Base-by-base conservation (phyloP, 345 rosid genomes). In the Boechera divaricarpa region DNA sequence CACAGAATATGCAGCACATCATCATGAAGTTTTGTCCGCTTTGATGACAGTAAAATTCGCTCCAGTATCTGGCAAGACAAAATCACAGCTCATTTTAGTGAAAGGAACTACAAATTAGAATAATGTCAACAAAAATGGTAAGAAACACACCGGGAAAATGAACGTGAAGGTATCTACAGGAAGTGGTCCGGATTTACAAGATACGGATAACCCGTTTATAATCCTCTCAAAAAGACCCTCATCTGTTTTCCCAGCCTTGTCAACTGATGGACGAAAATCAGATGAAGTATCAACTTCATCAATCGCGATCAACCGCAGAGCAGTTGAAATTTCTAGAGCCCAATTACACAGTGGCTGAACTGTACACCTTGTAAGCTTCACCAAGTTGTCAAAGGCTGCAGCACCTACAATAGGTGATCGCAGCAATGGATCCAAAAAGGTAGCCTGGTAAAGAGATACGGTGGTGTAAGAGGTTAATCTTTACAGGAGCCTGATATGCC, bases 111-210 rank as follows among this genome's bases (percentile, higher is more conserved):
- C 61, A 76, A 62, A 52, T 18, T 5, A 24, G 49, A 56, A 70
- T n/a, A 6, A 52, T 38, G 26, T 29, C 63, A 45, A 13, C 24
- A 51, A 28, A 59, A 26, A 64, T 26, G 29, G 66, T 36, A 74
- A 57, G 44, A 44, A 59, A 80, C 92, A 80, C 68, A 95, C 99
- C 63, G 97, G 99, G 75, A 95, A 92, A 77, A 95, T 86, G 82
- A 95, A 92, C 48, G 85, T 86, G 79, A 95, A 95, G 62, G 99
- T 88, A 82, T 95, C 98, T 16, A 95, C 97, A 64, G 99, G 99
- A 75, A 95, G 97, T 61, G 98, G 89, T 54, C 98, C 90, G 56
- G 86, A 83, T 92, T 89, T 88, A 80, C 99, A 92, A 52, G 98
- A 88, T 38, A 83, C 55, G 9, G 91, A 82, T 75, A 95, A 81